Evolutionary conservation across 2,329 filamentous ascomycete genomes (phyloP).

Genomic region (Alternaria burnsii): DNA sequence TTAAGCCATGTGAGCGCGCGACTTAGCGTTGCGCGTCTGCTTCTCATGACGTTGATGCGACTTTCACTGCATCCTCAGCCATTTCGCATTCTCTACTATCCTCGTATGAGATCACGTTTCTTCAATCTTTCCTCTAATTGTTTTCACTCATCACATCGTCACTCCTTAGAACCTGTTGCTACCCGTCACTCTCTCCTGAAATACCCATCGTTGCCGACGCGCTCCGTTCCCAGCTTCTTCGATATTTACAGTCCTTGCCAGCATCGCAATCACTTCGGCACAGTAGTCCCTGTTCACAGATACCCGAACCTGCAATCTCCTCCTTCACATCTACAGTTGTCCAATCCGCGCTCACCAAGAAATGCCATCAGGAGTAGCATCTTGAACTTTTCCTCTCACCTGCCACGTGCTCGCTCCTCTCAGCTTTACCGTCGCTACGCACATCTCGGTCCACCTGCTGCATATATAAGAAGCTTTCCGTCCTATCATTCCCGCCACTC

Average conservation of each 20-base stretch:
- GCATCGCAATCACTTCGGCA: background rate
- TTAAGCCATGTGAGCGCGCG: conserved; percentile 34
- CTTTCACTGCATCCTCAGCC: background rate
- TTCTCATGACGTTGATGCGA: conserved; percentile 8
- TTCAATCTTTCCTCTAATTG: background rate
- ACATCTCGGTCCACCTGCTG: background rate
- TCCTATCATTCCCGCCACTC: background rate
- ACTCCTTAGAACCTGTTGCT: background rate
- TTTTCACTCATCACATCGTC: background rate
- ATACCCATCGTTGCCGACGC: conserved; percentile 2
- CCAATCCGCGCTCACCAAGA: background rate
- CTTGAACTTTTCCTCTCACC: conserved; percentile 12
- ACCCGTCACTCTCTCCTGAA: conserved; percentile 3
- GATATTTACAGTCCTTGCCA: background rate
- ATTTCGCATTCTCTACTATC: background rate
- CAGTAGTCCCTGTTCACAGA: background rate
- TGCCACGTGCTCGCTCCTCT: background rate
- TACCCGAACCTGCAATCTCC: background rate
- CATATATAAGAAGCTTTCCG: background rate
- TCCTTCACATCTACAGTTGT: background rate
- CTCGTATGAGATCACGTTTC: background rate
- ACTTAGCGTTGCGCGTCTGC: conserved; percentile 16
- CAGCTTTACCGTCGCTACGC: conserved; percentile 12
- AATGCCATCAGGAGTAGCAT: conserved; percentile 1
- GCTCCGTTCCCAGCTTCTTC: background rate